Evolutionary conservation across 139 green algal genomes (phyloP).

Genomic region (Marvania coccoides): DNA sequence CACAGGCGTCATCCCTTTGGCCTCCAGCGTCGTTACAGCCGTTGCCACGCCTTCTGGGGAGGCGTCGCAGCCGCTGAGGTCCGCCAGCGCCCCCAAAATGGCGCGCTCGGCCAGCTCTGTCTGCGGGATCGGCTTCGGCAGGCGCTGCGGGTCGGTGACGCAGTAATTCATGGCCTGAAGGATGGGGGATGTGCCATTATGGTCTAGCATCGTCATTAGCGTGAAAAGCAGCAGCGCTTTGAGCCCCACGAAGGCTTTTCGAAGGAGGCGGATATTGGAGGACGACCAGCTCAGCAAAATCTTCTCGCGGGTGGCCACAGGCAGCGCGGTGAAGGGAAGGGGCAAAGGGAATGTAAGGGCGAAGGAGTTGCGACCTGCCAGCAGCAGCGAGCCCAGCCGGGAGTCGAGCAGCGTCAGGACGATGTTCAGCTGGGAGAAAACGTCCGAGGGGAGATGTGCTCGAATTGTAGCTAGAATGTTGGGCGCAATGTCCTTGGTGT

Average conservation of each 20-base stretch:
- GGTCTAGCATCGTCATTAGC: background rate
- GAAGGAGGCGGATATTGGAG: background rate
- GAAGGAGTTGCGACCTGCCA: constrained; percentile 6
- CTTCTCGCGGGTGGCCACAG: constrained; percentile 6
- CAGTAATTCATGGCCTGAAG: background rate
- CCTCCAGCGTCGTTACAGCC: background rate
- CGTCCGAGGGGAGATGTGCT: no score
- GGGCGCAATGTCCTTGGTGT: no score
- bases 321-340: constrained; percentile 1
- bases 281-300: constrained; percentile 12
- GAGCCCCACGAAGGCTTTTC: constrained; percentile 21
- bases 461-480: no score
- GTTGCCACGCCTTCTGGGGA: background rate
- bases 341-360: background rate
- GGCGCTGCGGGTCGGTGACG: background rate
- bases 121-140: background rate
- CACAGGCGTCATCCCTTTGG: background rate
- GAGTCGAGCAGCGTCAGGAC: constrained; percentile 17
- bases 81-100: background rate
- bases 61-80: background rate
- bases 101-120: background rate
- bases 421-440: no score
- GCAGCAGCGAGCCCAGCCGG: background rate
- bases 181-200: background rate
- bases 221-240: constrained; percentile 5